A percentile compares a stretch with the other conserved stretches of the same genome.
Conservation (phyloP, 345 rosid genomes). For the Salix viminalis region DNA sequence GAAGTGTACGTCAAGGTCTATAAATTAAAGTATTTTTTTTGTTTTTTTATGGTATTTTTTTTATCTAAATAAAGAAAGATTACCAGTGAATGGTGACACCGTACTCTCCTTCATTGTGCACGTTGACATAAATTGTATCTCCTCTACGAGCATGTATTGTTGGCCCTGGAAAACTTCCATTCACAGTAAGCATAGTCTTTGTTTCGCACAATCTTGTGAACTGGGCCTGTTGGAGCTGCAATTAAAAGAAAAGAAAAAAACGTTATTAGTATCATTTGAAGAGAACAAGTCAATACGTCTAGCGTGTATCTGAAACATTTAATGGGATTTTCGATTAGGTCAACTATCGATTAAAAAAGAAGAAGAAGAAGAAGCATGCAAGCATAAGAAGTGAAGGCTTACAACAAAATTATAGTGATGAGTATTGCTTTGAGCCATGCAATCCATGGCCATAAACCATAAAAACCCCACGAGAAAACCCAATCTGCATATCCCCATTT, state of each 20-base stretch:
- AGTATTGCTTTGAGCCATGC: background rate
- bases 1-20: too few relatives aligned
- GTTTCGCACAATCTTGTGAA: constrained; percentile 30
- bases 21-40: too few relatives aligned
- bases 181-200: constrained; percentile 33
- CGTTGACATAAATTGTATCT: constrained; percentile 38
- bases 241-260: background rate
- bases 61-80: background rate
- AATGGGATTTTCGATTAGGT: too few relatives aligned
- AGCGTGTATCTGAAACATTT: background rate
- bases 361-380: too few relatives aligned
- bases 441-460: background rate
- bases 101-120: constrained; percentile 42
- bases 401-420: constrained; percentile 14
- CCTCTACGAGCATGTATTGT: constrained; percentile 31
- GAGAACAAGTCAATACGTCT: too few relatives aligned
- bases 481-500: background rate
- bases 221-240: constrained; percentile 29
- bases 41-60: background rate
- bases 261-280: too few relatives aligned
- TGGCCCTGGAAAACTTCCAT: constrained; percentile 37
- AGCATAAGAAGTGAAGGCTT: background rate
- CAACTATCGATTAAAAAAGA: background rate
- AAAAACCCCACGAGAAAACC: background rate
- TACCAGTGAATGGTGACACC: constrained; percentile 61